Evolutionary conservation across 2,329 filamentous ascomycete genomes (phyloP), one percentile per base, ranked within the genome.

Genomic region (Botrytis aclada): DNA sequence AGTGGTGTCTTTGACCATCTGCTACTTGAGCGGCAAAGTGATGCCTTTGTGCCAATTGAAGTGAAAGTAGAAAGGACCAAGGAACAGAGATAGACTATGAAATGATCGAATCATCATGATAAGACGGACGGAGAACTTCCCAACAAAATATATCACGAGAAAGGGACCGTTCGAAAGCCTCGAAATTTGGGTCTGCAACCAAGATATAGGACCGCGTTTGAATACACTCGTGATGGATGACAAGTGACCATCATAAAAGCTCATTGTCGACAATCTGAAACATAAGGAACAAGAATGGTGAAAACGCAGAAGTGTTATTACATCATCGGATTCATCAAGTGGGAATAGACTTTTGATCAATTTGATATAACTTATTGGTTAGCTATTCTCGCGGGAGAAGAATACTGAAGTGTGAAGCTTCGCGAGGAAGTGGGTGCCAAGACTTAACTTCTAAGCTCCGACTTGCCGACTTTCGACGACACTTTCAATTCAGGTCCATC

Each of bases 381-480:
- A 20, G 12, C 16, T n/a, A n/a, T 16, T 51, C 43, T 37, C 16
- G 14, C 12, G 4, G 12, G 3, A 41, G 2, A 20, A 39, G 25
- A 58, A 43, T 56, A 16, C n/a, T 29, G 25, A n/a, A 62, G 37
- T 37, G 14, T 41, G 16, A n/a, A 63, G 25, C 61, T 43, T 41
- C 58, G 58, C 34, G 10, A 61, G 58, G 22, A 25, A n/a, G 25
- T 32, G 9, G 25, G 6, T 56, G 65, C 65, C 65, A 69, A 69
- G 65, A 12, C n/a, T 56, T 32, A 32, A 32, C n/a, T 22, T 25
- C 51, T 41, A 69, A 69, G 47, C 37, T 56, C 65, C 65, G 65
- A 69, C 47, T 56, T 22, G 25, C 65, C 65, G 65, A 69, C 65
- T 56, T 56, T 58, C 37, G 34, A 67, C 47, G n/a, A 69, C 51